Evolutionary conservation across 2,329 filamentous ascomycete genomes (phyloP), one percentile per base, ranked within the genome.

Genomic region (Gaeumannomyces sp.): DNA sequence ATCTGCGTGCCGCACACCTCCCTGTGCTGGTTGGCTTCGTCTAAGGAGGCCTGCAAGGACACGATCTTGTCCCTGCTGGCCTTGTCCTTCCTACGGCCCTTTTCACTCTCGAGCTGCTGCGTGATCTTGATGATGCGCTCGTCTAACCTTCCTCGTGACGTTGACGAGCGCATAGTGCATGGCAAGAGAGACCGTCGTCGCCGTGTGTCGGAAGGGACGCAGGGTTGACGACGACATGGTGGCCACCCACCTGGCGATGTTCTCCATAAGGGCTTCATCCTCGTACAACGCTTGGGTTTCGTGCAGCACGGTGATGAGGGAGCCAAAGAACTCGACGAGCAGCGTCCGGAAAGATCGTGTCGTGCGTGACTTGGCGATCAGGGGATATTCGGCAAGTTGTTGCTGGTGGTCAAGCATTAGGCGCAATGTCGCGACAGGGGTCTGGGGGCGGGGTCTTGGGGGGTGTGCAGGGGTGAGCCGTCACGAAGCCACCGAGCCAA

Each of bases 151-250:
- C 69, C 73, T 81, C 27, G 80, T 79, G 14, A 74, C 76, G 16
- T 74, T 72, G 16, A 77, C 93, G 31, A 98, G 80, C 0, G 91
- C 86, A 45, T 87, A 92, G 65, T 91, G 89, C 68, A 97, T 89
- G 22, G 91, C 85, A 45, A 98, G 80, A 1, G 91, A 89, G 29
- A 94, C 89, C 0, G 95, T 89, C 1, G 94, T 97, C 0, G 93
- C 91, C 0, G 95, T 99, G 76, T 99, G 95, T 68, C 95, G 86
- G 77, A 99, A 97, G 1, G 95, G 93, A 64, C 95, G 88, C 67
- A 94, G 88, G 4, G 87, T 84, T 0, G 93, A 93, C 4, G 92
- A 95, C 3, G 94, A 95, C 89, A 99, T 92, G 66, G 91, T 90
- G 56, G 89, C 89, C 66, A 97, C 83, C 95, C 95, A 99, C 65